Conservation (phyloP, 805 yeast species). For the Pichia rugopelliculosa region DNA sequence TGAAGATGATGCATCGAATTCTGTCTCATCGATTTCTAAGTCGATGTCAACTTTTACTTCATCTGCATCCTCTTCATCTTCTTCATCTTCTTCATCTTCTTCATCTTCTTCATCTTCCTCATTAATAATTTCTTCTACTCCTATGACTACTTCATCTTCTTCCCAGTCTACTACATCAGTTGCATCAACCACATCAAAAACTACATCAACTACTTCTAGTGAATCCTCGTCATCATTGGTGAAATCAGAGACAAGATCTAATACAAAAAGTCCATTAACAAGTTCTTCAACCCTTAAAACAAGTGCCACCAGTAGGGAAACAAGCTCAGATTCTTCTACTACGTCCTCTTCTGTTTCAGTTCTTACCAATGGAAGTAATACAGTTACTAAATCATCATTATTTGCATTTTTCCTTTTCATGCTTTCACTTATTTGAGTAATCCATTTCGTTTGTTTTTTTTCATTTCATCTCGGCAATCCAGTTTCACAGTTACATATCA, state of each 20-base stretch:
- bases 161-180: conserved; percentile 1
- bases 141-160: background rate
- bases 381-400: background rate
- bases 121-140: too few relatives aligned
- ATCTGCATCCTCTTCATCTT: conserved; percentile 13
- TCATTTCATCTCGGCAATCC: background rate
- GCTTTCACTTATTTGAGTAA: background rate
- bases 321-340: background rate
- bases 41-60: conserved; percentile 14
- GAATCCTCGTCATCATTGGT: too few relatives aligned
- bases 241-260: background rate
- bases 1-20: background rate
- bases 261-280: background rate
- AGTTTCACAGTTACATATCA: background rate
- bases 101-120: conserved; percentile 11
- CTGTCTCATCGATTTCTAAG: conserved; percentile 12
- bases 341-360: background rate
- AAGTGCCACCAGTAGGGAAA: background rate
- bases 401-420: background rate
- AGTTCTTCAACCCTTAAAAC: background rate
- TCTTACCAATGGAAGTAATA: background rate
- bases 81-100: conserved; percentile 7
- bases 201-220: background rate
- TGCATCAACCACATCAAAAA: background rate
- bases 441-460: too few relatives aligned